Base-by-base conservation (phyloP, 106 monocot genomes). In the Allium fistulosum region DNA sequence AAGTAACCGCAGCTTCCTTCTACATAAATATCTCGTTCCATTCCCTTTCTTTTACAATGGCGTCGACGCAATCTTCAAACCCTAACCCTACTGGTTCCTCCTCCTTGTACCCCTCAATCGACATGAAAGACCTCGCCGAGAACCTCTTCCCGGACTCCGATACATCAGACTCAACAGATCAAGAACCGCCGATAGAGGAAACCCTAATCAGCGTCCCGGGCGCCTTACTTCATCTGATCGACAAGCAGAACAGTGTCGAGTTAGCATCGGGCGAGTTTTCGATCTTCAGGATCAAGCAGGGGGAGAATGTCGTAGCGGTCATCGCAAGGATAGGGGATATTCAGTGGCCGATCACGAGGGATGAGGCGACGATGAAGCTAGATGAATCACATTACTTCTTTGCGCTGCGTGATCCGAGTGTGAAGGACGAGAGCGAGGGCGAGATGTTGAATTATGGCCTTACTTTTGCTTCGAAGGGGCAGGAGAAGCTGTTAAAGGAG, bases 351-450 rank as follows among this genome's bases (percentile, higher is more conserved):
- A 82, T 97, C 27, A 76, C 88, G 50, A 80, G 71, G 56, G 92
- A 92, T 53, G 84, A 80, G 71, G 81, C 87, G 17, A 61, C 79
- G 59, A 92, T 92, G 66, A 82, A 80, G 63, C 92, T 99, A 17
- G 97, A 99, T 71, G 51, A 60, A 1, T 86, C 97, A 10, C 97
- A 90, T 63, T 99, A 99, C 70, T 99, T 99, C 92, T 99, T 97
- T 81, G 75, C 92, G 8, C 80, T 97, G 37, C 92, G 46, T n/a
- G 80, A 77, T 10, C 90, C 90, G 26, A 70, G 77, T n/a, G 57
- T 58, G 8, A 37, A n/a, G 56, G 58, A 26, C 45, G 64, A 67
- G 15, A 72, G 71, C 11, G 76, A 75, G 9, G 76, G 77, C 11
- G 62, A 53, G 4, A 57, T 85, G 14, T 79, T 99, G 7, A 92